Evolutionary conservation across 352 stramenopile genomes (phyloP).

Genomic region (Phytophthora syringae): DNA sequence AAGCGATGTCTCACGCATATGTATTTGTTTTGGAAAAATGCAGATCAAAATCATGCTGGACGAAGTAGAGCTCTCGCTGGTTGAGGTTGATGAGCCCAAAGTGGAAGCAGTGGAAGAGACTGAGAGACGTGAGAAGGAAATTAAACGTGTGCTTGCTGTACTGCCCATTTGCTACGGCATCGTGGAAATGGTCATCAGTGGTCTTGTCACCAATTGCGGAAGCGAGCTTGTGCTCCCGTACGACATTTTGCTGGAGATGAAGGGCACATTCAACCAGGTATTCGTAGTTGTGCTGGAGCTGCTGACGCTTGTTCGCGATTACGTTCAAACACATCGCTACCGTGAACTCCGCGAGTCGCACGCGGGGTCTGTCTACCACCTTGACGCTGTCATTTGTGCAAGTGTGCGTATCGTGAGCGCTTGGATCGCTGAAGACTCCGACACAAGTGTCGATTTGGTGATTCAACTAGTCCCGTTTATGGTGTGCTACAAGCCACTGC

Average conservation of each 20-base stretch:
- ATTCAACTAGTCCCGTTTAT: constrained; percentile 83
- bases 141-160: constrained; percentile 60
- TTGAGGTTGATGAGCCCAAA: constrained; percentile 70
- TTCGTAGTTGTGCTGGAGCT: constrained; percentile 80
- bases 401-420: constrained; percentile 79
- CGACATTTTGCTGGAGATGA: constrained; percentile 77
- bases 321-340: constrained; percentile 76
- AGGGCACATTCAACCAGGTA: constrained; percentile 68
- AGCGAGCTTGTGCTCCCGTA: constrained; percentile 60
- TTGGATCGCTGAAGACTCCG: constrained; percentile 87
- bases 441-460: constrained; percentile 70
- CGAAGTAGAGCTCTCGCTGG: constrained; percentile 73
- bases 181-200: constrained; percentile 73
- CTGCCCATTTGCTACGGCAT: constrained; percentile 83
- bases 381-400: constrained; percentile 80
- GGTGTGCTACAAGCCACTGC: constrained; percentile 72
- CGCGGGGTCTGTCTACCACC: constrained; percentile 46
- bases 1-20: not conserved
- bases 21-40: not conserved
- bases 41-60: constrained; percentile 89
- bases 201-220: constrained; percentile 60
- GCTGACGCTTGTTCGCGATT: constrained; percentile 70
- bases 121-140: constrained; percentile 52
- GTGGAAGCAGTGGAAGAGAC: constrained; percentile 55
- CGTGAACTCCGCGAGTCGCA: constrained; percentile 47